Evolutionary conservation across 73 alveolate species (phyloP).

Genomic region (Tetrahymena elliotti): DNA sequence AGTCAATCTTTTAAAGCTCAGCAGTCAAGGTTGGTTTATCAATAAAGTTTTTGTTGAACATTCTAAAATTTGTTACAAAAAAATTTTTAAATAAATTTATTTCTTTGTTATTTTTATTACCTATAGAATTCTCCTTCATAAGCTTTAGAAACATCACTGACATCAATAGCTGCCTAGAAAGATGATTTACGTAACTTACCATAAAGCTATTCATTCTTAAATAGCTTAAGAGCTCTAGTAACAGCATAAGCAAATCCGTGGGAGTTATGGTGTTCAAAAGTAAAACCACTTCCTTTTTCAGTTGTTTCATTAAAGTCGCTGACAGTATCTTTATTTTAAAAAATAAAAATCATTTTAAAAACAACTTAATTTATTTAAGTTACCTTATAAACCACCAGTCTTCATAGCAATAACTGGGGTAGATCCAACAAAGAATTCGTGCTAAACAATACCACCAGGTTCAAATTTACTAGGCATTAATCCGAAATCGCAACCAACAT

Average conservation of each 20-base stretch:
- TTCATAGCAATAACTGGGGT: constrained; percentile 97
- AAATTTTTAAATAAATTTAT: too few species aligned
- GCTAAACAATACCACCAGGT: constrained; percentile 99
- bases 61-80: constrained; percentile 1
- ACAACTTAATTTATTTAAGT: constrained; percentile 63
- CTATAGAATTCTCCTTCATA: constrained; percentile 90
- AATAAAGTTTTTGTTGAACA: constrained; percentile 64
- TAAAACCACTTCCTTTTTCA: constrained; percentile 83
- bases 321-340: constrained; percentile 62
- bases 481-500: constrained; percentile 95
- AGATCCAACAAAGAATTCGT: constrained; percentile 96
- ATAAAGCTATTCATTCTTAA: constrained; percentile 62
- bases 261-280: constrained; percentile 69
- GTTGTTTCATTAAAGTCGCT: constrained; percentile 12
- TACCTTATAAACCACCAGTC: constrained; percentile 97
- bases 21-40: constrained; percentile 45
- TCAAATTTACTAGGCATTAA: constrained; percentile 97
- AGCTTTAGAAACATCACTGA: constrained; percentile 81
- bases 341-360: background rate
- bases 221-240: constrained; percentile 78
- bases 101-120: background rate
- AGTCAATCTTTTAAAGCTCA: background rate
- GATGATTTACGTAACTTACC: constrained; percentile 82
- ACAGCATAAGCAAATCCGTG: constrained; percentile 84
- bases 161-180: constrained; percentile 85